Base-by-base conservation (phyloP, 345 rosid species). In the Citrus inodora region DNA sequence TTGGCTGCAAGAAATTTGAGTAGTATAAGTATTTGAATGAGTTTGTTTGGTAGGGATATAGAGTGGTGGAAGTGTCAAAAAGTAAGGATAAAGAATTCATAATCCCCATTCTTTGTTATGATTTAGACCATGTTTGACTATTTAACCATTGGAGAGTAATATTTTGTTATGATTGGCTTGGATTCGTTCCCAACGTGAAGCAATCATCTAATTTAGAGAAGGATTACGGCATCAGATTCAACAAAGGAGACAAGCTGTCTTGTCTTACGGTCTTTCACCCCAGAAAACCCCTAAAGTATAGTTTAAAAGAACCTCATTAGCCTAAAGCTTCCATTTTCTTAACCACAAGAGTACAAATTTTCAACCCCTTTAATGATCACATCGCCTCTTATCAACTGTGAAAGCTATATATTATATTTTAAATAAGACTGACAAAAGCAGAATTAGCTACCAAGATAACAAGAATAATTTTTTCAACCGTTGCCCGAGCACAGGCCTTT, bases 231-330 rank as follows among this genome's bases (percentile, higher is more conserved):
- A 27, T 62, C 30, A 30, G 53, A 64, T 71, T 71, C 61, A 56
- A 64, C 38, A 30, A 72, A 40, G 16, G 25, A 73, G 40, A 65
- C 69, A 58, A 28, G 5, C 25, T n/a, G 7, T 66, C 58, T 76
- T 76, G 76, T 80, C 80, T 55, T 40, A 14, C 17, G 9, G 74
- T 67, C 42, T 75, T 38, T 55, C 58, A 58, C 77, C 74, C 73
- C 77, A 55, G 66, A 40, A 51, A 37, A 40, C 13, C 25, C 14
- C 61, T 51, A 37, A 69, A 58, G 60, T 35, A 24, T 3, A 22
- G n/a, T 37, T 28, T 27, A 65, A 68, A 80, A 40, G 76, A 9
- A 65, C 17, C 71, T 75, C 5, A 22, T 53, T 33, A 70, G 38
- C 71, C 21, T 9, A 30, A 70, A 63, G 78, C 48, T 64, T 76